phyloP scores from a whole-genome alignment of 2,329 filamentous ascomycete species.

The Arthrobotrys sinensis region DNA sequence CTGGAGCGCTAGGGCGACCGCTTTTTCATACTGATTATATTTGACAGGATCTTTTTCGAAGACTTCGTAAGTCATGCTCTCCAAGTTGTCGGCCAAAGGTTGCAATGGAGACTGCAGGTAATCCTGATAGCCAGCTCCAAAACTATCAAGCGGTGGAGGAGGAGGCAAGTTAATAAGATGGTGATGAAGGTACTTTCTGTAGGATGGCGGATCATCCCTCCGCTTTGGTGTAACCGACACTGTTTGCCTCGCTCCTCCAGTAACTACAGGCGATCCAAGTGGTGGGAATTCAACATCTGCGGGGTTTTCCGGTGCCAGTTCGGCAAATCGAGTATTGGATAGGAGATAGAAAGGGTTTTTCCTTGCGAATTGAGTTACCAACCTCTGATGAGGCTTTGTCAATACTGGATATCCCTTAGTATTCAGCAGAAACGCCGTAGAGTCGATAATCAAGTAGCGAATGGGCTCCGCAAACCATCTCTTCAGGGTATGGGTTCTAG shows the following conservation, averaged over 20 bases:
- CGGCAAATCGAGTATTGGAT: conserved; percentile 70
- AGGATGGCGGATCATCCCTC: conserved; percentile 73
- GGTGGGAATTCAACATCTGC: conserved; percentile 63
- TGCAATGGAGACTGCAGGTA: conserved; percentile 96
- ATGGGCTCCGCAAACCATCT: conserved; percentile 80
- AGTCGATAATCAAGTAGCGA: conserved; percentile 74
- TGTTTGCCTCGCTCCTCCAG: conserved; percentile 33
- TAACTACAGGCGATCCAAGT: conserved; percentile 57
- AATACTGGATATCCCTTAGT: conserved; percentile 76
- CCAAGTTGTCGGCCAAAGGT: conserved; percentile 93
- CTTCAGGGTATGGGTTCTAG: conserved; percentile 71
- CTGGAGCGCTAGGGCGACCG: conserved; percentile 82
- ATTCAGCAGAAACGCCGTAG: conserved; percentile 74
- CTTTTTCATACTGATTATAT: conserved; percentile 93
- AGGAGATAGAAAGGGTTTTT: conserved; percentile 77
- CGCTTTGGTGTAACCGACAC: conserved; percentile 65
- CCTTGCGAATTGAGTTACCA: conserved; percentile 77
- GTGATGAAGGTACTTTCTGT: conserved; percentile 86
- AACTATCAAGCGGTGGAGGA: conserved; percentile 75
- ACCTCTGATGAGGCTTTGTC: conserved; percentile 74
- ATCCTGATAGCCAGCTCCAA: conserved; percentile 85
- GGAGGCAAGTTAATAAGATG: conserved; percentile 85
- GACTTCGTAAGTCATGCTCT: conserved; percentile 97
- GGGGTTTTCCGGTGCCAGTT: conserved; percentile 67
- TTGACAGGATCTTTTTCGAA: conserved; percentile 99